Conservation (phyloP, 75 land plant genomes). For the Ceratopteris richardii region DNA sequence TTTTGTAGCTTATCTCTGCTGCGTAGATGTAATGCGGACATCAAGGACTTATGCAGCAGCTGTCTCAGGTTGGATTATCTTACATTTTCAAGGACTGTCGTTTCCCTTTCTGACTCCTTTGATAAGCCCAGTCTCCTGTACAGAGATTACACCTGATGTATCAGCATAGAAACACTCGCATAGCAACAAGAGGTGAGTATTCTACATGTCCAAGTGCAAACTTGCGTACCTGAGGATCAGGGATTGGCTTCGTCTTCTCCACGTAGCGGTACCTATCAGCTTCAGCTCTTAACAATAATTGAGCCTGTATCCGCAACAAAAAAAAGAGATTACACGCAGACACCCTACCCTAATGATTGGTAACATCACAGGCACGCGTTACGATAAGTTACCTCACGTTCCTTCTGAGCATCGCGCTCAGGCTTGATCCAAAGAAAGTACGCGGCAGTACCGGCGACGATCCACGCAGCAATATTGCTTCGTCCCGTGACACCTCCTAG, state of each 20-base stretch:
- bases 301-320: conserved; percentile 32
- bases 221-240: conserved; percentile 56
- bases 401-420: conserved; percentile 50
- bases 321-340: neutral
- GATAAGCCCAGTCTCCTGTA: conserved; percentile 49
- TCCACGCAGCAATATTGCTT: conserved; percentile 74
- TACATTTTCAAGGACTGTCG: neutral
- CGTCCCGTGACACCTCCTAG: conserved; percentile 75
- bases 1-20: too few relatives aligned
- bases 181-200: neutral
- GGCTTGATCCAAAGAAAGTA: conserved; percentile 92
- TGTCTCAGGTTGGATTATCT: too few relatives aligned
- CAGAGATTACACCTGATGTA: neutral
- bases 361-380: too few relatives aligned
- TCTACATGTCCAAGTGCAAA: neutral
- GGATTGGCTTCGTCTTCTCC: conserved; percentile 54
- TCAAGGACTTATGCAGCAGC: too few relatives aligned
- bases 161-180: neutral
- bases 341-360: neutral
- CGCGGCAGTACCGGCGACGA: conserved; percentile 71
- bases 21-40: too few relatives aligned
- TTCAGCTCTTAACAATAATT: conserved; percentile 46
- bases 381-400: conserved; percentile 72
- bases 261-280: conserved; percentile 46
- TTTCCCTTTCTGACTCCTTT: conserved; percentile 35